phyloP scores from a whole-genome alignment of 2,329 filamentous ascomycete genomes.

The Colletotrichum orbiculare region DNA sequence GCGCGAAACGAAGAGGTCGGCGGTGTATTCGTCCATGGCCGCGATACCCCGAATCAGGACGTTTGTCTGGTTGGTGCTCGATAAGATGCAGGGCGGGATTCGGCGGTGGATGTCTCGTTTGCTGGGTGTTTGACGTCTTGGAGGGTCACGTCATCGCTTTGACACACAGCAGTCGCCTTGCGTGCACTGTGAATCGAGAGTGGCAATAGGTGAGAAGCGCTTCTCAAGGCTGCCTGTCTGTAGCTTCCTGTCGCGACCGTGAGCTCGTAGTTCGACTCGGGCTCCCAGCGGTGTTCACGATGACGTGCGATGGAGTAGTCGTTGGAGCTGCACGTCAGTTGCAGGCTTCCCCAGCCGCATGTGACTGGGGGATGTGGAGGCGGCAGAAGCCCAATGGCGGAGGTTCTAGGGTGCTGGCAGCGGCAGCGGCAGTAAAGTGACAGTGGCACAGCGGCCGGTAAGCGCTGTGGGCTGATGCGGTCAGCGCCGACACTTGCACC shows the following conservation, averaged over 20 bases:
- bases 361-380: slow-evolving; percentile 27
- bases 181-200: not conserved
- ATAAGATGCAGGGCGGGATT: slow-evolving; percentile 14
- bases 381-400: not conserved
- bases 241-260: not conserved
- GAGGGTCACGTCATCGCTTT: slow-evolving; percentile 35
- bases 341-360: slow-evolving; percentile 28
- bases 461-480: not conserved
- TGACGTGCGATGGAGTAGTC: no score
- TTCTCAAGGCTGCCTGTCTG: not conserved
- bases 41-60: not conserved
- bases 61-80: slow-evolving; percentile 13
- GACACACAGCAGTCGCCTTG: slow-evolving; percentile 13
- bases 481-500: not conserved
- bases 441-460: no score
- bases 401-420: not conserved
- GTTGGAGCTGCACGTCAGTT: slow-evolving; percentile 7
- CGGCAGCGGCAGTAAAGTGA: not conserved
- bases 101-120: slow-evolving; percentile 26
- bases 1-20: slow-evolving; percentile 38
- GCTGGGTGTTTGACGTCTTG: slow-evolving; percentile 10
- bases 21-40: slow-evolving; percentile 37
- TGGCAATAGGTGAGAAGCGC: not conserved
- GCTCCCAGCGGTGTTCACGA: no score
- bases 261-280: no score